Base-by-base conservation (phyloP, 1,139 yeast genomes). In the Trichomonascaceae sp. region DNA sequence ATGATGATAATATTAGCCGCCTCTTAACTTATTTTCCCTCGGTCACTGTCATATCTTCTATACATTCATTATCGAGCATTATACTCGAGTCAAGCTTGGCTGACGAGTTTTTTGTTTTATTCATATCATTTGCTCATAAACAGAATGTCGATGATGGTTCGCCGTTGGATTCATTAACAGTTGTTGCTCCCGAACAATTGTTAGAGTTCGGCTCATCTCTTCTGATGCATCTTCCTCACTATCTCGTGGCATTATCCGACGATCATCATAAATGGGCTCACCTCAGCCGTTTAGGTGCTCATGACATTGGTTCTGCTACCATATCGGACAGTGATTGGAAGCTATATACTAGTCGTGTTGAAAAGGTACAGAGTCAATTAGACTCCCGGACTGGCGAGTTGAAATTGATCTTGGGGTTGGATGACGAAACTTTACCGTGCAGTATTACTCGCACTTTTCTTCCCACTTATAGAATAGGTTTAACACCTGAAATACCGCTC, bases 191-290 rank as follows among this genome's bases (percentile, higher is more conserved):
- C n/a, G 46, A 15, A 12, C 49, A 53, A 18, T 19, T 53, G n/a
- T 15, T 53, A 20, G 43, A 51, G 32, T 46, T 54, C 22, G 49
- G 46, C 12, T 54, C 48, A 39, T 43, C 47, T 27, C 53, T 43
- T 48, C 38, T 49, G 49, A 47, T 47, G 48, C 61, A 58, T 47
- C 53, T 57, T 36, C 59, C 59, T 24, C 56, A 58, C n/a, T 50
- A 53, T 12, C 49, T 58, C 36, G 54, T 56, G 17, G 61, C 55
- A 17, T 43, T 58, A 32, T 47, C 55, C 30, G 56, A 56, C 43
- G 55, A 51, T 5, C 44, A 19, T 10, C 47, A 50, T 12, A 15
- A 49, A 12, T 53, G 57, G 56, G 49, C 54, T 18, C 43, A 54
- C 12, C 54, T 50, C 45, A 49, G 52, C 32, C 51, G 53, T 30